Evolutionary conservation across 2,329 filamentous ascomycete species (phyloP).

Genomic region (Thelonectria blattea): DNA sequence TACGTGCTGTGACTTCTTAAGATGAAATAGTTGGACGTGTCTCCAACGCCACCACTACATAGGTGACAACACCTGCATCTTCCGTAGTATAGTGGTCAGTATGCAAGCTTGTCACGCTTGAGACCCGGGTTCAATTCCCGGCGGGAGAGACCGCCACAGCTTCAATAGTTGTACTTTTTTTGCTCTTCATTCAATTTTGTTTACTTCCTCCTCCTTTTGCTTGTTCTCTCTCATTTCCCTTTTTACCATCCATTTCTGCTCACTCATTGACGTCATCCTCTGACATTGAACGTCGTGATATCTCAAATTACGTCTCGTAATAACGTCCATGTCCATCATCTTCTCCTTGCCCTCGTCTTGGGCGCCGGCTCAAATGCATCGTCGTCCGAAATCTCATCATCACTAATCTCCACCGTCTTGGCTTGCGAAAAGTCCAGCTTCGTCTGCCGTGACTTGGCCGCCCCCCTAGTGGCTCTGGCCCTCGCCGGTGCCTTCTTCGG

Average conservation of each 20-base stretch:
- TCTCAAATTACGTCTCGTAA: too few species aligned
- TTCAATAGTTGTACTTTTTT: too few species aligned
- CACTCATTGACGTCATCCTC: too few species aligned
- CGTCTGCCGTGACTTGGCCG: constrained; percentile 41
- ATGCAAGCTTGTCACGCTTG: constrained; percentile 15
- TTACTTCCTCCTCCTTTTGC: too few species aligned
- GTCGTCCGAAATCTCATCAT: constrained; percentile 69
- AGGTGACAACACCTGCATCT: constrained; percentile 14
- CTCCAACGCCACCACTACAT: constrained; percentile 12
- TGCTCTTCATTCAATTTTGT: too few species aligned
- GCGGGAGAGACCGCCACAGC: too few species aligned
- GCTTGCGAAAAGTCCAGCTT: constrained; percentile 49
- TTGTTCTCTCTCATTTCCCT: too few species aligned
- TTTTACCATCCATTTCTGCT: too few species aligned
- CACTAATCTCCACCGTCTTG: constrained; percentile 64
- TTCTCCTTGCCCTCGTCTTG: constrained; percentile 38
- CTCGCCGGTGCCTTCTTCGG: constrained; percentile 34
- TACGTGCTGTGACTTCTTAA: too few species aligned
- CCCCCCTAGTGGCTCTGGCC: constrained; percentile 22
- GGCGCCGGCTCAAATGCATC: constrained; percentile 64
- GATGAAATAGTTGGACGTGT: background rate
- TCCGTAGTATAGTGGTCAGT: constrained; percentile 23
- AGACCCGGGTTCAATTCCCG: too few species aligned
- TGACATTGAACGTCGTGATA: too few species aligned
- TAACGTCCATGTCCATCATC: constrained; percentile 24